A percentile compares a stretch with the other conserved stretches of the same genome.
These are phyloP conservation scores for Magnaporthiopsis rhizophila DNA, from an alignment of 2,329 filamentous ascomycete species.

Conservation along the genomic window DNA sequence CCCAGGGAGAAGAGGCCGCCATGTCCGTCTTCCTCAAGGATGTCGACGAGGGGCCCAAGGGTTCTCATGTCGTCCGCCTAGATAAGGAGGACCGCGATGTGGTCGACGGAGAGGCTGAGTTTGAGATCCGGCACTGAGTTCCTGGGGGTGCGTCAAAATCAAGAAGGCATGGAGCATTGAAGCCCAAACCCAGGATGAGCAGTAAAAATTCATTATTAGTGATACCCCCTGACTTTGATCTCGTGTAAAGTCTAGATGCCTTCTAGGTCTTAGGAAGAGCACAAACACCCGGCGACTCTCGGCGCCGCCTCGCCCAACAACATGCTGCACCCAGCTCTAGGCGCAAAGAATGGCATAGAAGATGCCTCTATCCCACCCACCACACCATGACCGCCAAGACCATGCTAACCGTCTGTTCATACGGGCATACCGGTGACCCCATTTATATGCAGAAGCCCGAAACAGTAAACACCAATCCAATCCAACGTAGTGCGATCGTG, in stretches of 20 bases:
- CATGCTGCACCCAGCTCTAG: too few relatives aligned
- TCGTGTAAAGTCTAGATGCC: neutral
- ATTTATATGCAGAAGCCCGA: neutral
- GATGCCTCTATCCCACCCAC: neutral
- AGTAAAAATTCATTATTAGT: neutral
- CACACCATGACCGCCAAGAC: neutral
- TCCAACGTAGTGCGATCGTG: neutral
- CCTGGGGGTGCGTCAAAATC: too few relatives aligned
- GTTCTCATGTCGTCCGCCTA: constrained; percentile 65
- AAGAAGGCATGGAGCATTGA: neutral
- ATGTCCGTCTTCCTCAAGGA: constrained; percentile 66
- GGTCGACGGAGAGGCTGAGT: constrained; percentile 60
- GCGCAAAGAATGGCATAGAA: neutral
- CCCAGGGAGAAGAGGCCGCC: constrained; percentile 61
- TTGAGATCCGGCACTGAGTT: constrained; percentile 43
- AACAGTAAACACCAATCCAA: neutral
- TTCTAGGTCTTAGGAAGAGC: neutral
- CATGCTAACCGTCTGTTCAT: neutral
- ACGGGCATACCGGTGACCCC: neutral
- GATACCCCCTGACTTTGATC: neutral
- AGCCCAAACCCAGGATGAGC: neutral
- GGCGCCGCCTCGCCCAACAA: neutral
- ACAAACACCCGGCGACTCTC: neutral
- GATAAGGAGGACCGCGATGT: constrained; percentile 59
- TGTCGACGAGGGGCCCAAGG: constrained; percentile 64